phyloP scores from a whole-genome alignment of 2,329 filamentous ascomycete genomes.

The Penicillium aurantiogriseum region DNA sequence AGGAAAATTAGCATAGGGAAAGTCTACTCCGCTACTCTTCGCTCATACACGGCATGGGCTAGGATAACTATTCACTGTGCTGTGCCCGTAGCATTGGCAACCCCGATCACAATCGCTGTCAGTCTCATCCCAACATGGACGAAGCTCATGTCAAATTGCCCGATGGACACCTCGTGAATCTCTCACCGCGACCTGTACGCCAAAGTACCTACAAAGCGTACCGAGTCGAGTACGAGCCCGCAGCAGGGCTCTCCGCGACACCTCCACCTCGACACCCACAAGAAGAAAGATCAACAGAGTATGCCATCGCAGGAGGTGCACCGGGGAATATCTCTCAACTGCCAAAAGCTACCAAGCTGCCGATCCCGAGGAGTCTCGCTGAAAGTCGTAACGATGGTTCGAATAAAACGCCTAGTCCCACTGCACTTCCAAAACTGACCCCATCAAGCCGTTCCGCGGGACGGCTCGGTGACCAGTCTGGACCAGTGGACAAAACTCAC shows the following conservation, averaged over 20 bases:
- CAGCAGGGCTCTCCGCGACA: constrained; percentile 9
- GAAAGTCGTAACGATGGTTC: constrained; percentile 18
- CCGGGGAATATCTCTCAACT: constrained; percentile 17
- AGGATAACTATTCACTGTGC: constrained; percentile 15
- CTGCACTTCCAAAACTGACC: constrained; percentile 15
- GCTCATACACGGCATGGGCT: constrained; percentile 20
- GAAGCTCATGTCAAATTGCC: constrained; percentile 27
- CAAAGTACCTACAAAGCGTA: constrained; percentile 19
- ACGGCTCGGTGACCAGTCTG: constrained; percentile 10
- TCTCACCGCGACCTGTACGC: constrained; percentile 25
- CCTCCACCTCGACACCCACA: constrained; percentile 5
- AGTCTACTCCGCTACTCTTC: background rate
- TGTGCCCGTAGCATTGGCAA: constrained; percentile 20
- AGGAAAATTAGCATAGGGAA: background rate
- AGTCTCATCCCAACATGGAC: constrained; percentile 26
- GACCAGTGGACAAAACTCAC: constrained; percentile 21
- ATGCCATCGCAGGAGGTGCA: constrained; percentile 5
- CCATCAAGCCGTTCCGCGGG: constrained; percentile 7
- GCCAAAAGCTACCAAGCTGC: constrained; percentile 30
- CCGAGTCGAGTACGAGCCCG: constrained; percentile 13
- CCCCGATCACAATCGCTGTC: constrained; percentile 1
- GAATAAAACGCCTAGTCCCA: constrained; percentile 17
- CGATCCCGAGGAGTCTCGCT: constrained; percentile 23
- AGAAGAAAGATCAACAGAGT: constrained; percentile 7
- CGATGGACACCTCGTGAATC: constrained; percentile 32